A percentile compares a stretch with the other conserved stretches of the same genome.
phyloP scores from a whole-genome alignment of 2,329 filamentous ascomycete genomes.

The Pseudocercospora pini-densiflorae region DNA sequence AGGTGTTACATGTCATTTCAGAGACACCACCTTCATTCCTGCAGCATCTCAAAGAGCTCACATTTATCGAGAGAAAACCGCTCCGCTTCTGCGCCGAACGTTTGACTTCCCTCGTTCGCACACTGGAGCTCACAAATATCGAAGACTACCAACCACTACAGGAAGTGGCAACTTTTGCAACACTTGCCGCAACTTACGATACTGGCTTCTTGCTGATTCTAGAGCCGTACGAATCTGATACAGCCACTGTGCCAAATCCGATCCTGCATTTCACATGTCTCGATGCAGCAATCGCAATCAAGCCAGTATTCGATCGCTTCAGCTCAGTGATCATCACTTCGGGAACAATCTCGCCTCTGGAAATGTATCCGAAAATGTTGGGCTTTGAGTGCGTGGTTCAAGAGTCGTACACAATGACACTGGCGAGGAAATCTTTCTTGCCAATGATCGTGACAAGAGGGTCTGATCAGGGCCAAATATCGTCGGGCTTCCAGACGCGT shows the following conservation, averaged over 20 bases:
- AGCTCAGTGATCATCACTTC: constrained; percentile 98
- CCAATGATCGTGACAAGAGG: constrained; percentile 97
- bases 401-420: constrained; percentile 96
- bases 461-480: constrained; percentile 90
- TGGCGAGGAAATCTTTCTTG: constrained; percentile 91
- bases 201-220: constrained; percentile 94
- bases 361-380: constrained; percentile 99
- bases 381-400: constrained; percentile 91
- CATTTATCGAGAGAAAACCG: constrained; percentile 97
- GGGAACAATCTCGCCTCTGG: constrained; percentile 92
- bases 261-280: constrained; percentile 97
- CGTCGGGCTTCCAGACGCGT: constrained; percentile 90
- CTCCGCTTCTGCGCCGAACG: constrained; percentile 93
- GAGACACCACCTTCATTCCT: constrained; percentile 96
- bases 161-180: constrained; percentile 97
- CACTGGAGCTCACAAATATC: constrained; percentile 93
- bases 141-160: constrained; percentile 97
- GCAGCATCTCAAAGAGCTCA: constrained; percentile 89
- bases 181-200: constrained; percentile 93
- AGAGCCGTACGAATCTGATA: constrained; percentile 96
- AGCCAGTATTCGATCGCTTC: constrained; percentile 95
- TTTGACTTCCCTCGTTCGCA: constrained; percentile 90
- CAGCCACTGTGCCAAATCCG: constrained; percentile 92
- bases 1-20: constrained; percentile 94
- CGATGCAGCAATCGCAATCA: constrained; percentile 96